These are phyloP conservation scores for Aspergillus flavus DNA, from an alignment of 2,329 filamentous ascomycete genomes.

Conservation along the genomic window DNA sequence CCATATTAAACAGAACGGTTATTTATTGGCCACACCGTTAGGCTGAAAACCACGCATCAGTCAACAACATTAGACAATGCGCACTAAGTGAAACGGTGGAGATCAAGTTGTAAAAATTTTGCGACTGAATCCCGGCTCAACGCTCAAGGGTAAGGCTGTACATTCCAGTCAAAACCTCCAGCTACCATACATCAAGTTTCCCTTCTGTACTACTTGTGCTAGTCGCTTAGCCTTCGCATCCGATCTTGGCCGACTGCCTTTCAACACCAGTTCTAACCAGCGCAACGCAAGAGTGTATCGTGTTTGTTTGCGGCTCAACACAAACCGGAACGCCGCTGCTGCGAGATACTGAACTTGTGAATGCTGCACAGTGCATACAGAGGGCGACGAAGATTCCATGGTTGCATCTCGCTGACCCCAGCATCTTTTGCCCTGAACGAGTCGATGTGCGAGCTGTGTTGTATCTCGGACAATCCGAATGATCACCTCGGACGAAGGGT, in stretches of 20 bases:
- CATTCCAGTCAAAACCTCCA: slow-evolving; percentile 36
- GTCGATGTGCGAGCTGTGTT: slow-evolving; percentile 63
- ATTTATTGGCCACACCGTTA: neutral
- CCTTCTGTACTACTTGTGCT: slow-evolving; percentile 35
- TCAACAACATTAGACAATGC: neutral
- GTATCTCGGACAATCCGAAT: slow-evolving; percentile 67
- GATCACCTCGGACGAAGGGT: slow-evolving; percentile 63
- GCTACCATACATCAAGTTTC: slow-evolving; percentile 37
- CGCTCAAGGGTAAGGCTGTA: neutral
- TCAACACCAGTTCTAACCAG: slow-evolving; percentile 64
- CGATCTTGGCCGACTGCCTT: slow-evolving; percentile 39
- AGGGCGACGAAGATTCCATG: slow-evolving; percentile 22
- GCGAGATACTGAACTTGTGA: slow-evolving; percentile 67
- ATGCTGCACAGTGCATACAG: slow-evolving; percentile 63
- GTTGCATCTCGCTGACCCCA: slow-evolving; percentile 5
- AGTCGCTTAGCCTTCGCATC: slow-evolving; percentile 39
- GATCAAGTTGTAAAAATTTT: neutral
- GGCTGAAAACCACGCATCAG: neutral
- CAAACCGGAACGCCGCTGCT: slow-evolving; percentile 67
- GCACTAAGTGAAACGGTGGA: neutral
- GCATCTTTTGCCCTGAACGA: slow-evolving; percentile 60
- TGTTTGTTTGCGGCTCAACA: slow-evolving; percentile 73
- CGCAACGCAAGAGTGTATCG: slow-evolving; percentile 64
- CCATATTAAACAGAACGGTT: neutral
- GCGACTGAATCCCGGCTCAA: neutral